These are phyloP conservation scores for Fagus sylvatica DNA, from an alignment of 306 rosid species.

Conservation along the genomic window DNA sequence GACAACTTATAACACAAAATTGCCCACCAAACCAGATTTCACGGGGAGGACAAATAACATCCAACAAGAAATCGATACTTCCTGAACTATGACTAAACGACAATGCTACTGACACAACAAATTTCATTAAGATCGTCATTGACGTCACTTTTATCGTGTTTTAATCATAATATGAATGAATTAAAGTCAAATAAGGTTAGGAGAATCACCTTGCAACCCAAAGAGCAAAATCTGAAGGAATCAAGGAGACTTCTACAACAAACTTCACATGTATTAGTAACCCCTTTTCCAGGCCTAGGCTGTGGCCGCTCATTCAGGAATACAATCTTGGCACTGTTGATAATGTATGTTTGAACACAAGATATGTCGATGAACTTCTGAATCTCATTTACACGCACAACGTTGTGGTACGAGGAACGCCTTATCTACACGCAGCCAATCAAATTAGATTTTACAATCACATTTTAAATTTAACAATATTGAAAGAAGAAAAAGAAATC, in stretches of 20 bases:
- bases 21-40: neutral
- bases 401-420: constrained; percentile 53
- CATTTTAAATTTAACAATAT: neutral
- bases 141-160: too few species aligned
- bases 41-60: neutral
- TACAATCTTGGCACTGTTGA: constrained; percentile 51
- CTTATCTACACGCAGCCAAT: constrained; percentile 31
- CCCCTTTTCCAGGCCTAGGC: constrained; percentile 52
- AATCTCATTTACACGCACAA: constrained; percentile 53
- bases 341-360: constrained; percentile 47
- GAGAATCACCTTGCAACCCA: constrained; percentile 52
- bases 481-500: neutral
- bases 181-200: neutral
- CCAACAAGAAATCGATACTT: neutral
- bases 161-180: neutral
- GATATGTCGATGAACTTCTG: constrained; percentile 47
- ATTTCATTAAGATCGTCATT: too few species aligned
- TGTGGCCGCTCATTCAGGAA: constrained; percentile 56
- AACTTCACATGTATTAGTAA: constrained; percentile 50
- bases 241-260: constrained; percentile 48
- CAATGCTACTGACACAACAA: too few species aligned
- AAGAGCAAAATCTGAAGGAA: constrained; percentile 51
- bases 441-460: neutral
- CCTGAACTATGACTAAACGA: neutral
- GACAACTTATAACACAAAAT: neutral